Evolutionary conservation across 331 rosid genomes (phyloP).

Genomic region (Acacia pycnantha): DNA sequence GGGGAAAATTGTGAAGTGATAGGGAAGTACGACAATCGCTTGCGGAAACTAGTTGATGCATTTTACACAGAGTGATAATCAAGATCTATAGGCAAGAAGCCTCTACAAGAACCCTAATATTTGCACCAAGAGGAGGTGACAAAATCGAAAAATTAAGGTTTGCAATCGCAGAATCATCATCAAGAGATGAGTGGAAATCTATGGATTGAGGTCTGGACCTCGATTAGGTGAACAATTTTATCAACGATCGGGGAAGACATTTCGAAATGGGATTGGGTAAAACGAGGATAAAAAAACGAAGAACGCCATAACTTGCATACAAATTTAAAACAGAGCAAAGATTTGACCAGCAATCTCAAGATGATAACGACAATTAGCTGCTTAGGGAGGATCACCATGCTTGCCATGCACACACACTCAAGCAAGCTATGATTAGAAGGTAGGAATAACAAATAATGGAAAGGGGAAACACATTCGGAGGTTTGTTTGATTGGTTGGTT

Average conservation of each 20-base stretch:
- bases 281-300: slow-evolving; percentile 19
- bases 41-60: slow-evolving; percentile 21
- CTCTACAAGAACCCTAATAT: slow-evolving; percentile 28
- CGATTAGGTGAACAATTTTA: neutral
- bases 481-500: neutral
- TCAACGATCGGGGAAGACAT: neutral
- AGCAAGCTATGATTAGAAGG: neutral
- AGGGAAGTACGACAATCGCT: neutral
- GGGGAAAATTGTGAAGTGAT: rapidly evolving
- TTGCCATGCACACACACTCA: neutral
- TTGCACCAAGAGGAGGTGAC: rapidly evolving
- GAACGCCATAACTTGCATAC: slow-evolving; percentile 25
- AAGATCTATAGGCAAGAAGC: neutral
- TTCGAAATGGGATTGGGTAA: slow-evolving; percentile 28
- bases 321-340: slow-evolving; percentile 21
- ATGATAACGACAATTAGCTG: slow-evolving; percentile 9
- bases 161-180: neutral
- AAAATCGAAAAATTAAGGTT: neutral
- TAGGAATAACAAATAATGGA: neutral
- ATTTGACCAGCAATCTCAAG: slow-evolving; percentile 29
- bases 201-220: neutral
- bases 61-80: neutral
- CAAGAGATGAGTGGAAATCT: slow-evolving; percentile 1
- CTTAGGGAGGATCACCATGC: neutral
- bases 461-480: neutral